Conservation (phyloP, 495 filamentous ascomycete genomes). For the Neurospora sp. region DNA sequence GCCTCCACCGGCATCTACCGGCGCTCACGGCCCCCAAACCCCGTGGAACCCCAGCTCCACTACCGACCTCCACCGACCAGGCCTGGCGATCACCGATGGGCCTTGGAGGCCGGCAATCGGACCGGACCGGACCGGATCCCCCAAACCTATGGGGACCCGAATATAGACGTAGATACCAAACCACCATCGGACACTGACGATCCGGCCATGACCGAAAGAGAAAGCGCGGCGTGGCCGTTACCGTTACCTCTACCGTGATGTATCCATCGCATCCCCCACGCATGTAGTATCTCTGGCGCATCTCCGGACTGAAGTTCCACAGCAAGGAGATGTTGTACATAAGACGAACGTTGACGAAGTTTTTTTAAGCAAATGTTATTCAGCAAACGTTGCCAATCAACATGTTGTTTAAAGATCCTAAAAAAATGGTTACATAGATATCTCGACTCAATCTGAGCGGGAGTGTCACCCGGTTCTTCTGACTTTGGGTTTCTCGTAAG, state of each 20-base stretch:
- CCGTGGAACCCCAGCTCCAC: background rate
- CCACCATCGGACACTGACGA: no score
- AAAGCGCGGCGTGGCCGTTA: background rate
- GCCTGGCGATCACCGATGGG: background rate
- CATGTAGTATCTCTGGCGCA: background rate
- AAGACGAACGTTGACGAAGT: background rate
- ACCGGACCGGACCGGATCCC: background rate
- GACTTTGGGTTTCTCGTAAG: background rate
- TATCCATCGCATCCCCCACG: background rate
- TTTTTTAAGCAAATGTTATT: background rate
- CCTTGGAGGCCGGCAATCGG: background rate
- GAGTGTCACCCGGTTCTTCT: background rate
- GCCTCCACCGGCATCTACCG: background rate
- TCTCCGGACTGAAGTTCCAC: background rate
- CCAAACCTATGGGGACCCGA: no score
- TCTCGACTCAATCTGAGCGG: background rate
- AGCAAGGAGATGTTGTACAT: background rate
- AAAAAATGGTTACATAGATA: background rate
- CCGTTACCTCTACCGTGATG: background rate
- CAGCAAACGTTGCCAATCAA: background rate
- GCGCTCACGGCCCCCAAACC: background rate
- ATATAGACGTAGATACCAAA: no score
- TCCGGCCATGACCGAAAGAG: background rate
- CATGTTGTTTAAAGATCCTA: fast-evolving
- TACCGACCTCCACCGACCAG: background rate